These are phyloP conservation scores for Anthostomella pinea DNA, from an alignment of 2,329 filamentous ascomycete genomes.

Conservation along the genomic window DNA sequence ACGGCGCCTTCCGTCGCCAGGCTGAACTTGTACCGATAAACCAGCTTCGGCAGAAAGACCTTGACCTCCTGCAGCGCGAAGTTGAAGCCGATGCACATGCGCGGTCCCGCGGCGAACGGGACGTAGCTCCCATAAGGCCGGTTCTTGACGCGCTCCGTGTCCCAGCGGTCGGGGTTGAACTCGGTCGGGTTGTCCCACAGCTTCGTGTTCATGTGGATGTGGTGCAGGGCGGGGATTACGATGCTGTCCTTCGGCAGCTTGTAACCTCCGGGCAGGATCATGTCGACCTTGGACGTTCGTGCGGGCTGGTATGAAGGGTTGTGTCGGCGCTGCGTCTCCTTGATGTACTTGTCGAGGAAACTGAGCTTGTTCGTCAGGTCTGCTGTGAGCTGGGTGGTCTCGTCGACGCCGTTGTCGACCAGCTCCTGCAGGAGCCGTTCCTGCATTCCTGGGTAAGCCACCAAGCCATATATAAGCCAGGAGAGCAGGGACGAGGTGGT, in stretches of 20 bases:
- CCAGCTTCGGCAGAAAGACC: conserved; percentile 54
- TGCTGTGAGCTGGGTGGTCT: conserved; percentile 42
- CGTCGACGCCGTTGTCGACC: conserved; percentile 44
- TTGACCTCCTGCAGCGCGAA: conserved; percentile 62
- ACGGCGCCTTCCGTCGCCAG: conserved; percentile 47
- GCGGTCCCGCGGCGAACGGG: conserved; percentile 56
- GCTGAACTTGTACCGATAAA: conserved; percentile 57
- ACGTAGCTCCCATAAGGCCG: conserved; percentile 49
- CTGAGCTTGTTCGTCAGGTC: conserved; percentile 46
- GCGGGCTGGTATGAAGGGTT: conserved; percentile 61
- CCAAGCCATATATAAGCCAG: conserved; percentile 55
- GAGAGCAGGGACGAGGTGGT: conserved; percentile 58
- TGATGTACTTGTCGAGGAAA: conserved; percentile 57
- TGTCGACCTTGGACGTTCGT: conserved; percentile 53
- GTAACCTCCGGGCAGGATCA: conserved; percentile 59
- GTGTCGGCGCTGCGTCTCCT: conserved; percentile 58
- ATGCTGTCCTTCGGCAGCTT: conserved; percentile 49
- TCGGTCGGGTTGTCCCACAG: conserved; percentile 56
- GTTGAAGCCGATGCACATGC: conserved; percentile 63
- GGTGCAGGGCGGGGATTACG: conserved; percentile 51
- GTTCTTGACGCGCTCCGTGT: conserved; percentile 50
- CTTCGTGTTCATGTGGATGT: conserved; percentile 51
- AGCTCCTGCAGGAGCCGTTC: conserved; percentile 57
- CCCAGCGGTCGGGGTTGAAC: conserved; percentile 61
- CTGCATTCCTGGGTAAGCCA: conserved; percentile 53